These are phyloP conservation scores for Penicillium tannophilum DNA, from an alignment of 495 filamentous ascomycete genomes.

Conservation along the genomic window DNA sequence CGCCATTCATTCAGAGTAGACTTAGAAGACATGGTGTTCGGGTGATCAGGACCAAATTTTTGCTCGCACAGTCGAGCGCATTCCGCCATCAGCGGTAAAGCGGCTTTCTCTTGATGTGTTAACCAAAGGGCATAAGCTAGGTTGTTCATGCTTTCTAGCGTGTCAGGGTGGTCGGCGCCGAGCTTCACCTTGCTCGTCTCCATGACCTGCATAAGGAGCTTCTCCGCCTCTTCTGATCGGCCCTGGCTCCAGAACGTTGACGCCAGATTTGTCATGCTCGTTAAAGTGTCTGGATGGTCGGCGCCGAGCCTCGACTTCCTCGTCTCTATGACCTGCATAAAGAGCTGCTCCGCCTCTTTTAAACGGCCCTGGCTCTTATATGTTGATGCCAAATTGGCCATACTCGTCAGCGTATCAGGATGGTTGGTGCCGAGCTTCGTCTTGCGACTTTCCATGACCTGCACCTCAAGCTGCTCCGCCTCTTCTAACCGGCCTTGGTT, in stretches of 20 bases:
- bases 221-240: too few species aligned
- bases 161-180: slow-evolving; percentile 29
- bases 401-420: too few species aligned
- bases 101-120: background rate
- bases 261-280: too few species aligned
- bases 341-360: slow-evolving; percentile 32
- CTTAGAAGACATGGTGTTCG: background rate
- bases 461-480: slow-evolving; percentile 33
- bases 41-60: background rate
- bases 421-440: too few species aligned
- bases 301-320: too few species aligned
- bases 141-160: slow-evolving; percentile 12
- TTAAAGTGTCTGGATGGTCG: too few species aligned
- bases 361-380: slow-evolving; percentile 11
- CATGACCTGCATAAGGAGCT: too few species aligned
- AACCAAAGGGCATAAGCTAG: background rate
- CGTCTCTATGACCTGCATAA: slow-evolving; percentile 29
- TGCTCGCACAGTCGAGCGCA: background rate
- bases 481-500: slow-evolving; percentile 23
- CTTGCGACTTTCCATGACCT: slow-evolving; percentile 19
- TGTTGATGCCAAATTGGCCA: too few species aligned
- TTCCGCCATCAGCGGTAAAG: background rate
- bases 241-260: too few species aligned
- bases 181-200: slow-evolving; percentile 21
- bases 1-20: background rate